These are phyloP conservation scores for Begonia peltatifolia DNA, from an alignment of 306 rosid species.

Conservation along the genomic window DNA sequence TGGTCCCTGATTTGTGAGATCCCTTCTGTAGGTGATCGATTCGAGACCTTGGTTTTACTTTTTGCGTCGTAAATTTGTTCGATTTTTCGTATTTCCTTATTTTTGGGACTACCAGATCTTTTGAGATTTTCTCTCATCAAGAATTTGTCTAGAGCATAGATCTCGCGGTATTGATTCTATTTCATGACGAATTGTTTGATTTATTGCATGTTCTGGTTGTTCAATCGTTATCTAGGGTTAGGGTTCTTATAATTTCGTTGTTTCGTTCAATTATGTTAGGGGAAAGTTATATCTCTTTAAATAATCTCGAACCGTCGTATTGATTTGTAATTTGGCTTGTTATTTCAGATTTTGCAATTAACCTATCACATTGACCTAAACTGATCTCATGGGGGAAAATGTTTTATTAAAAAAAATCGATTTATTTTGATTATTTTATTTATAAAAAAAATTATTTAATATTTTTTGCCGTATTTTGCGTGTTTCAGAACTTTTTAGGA, in stretches of 20 bases:
- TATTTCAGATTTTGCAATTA: background rate
- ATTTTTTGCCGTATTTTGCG: background rate
- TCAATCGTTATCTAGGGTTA: background rate
- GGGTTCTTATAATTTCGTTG: background rate
- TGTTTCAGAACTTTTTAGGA: background rate
- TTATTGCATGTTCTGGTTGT: background rate
- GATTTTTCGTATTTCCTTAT: background rate
- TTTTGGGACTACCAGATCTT: background rate
- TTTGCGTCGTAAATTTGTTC: background rate
- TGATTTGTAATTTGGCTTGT: background rate
- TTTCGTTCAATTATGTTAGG: background rate
- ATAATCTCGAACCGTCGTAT: background rate
- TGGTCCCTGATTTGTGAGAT: background rate
- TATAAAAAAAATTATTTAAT: background rate
- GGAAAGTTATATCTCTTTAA: background rate
- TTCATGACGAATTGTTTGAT: background rate
- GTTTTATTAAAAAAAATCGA: background rate
- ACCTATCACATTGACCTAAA: background rate
- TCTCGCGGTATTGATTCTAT: background rate
- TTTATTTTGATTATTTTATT: too few relatives aligned
- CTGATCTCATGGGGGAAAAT: background rate
- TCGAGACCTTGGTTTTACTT: background rate
- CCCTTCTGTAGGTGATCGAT: background rate
- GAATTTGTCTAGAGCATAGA: background rate
- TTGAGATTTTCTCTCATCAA: background rate